Evolutionary conservation across 768 basidiomycete genomes (phyloP), one percentile per base, ranked within the genome.

Genomic region (Polyporus arcularius): DNA sequence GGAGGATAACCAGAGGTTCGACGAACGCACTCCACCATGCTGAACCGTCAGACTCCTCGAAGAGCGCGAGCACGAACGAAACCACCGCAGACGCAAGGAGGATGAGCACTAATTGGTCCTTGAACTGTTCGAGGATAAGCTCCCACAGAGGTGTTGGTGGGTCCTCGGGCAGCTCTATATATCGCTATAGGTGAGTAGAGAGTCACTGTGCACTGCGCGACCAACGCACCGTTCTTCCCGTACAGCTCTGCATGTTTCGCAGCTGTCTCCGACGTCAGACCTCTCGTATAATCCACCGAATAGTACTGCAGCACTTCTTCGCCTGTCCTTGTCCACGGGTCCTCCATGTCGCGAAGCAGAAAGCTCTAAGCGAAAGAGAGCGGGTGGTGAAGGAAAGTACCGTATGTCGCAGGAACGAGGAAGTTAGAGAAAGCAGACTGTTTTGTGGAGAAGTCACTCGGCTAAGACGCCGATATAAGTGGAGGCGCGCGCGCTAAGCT

Each of bases 31-130:
- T 88, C 66, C 85, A 82, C 62, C 87, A 79, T 58, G 80, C 81
- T 58, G 87, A 79, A 52, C 85, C 86, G 12, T 85, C 81, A 1
- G 85, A 79, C 59, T 90, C 86, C 70, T 99, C 96, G 58, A 98
- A 79, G 35, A 96, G 74, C 8, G 96, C 96, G 42, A 99, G 80
- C 14, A 96, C 79, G 74, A 99, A 96, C 10, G 96, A 98, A 66
- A 98, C 82, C 47, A 92, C 87, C 12, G 96, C 96, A 1, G 95
- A 97, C 2, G 84, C 95, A 48, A 99, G 88, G 38, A 99, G 84
- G 71, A 99, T 98, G 64, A 99, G 88, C 43, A 99, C 96, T 31
- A 99, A 85, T 75, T 97, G 94, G 77, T 99, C 96, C 80, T 98
- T 90, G 82, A 99, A 99, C 76, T 99, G 96, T 67, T 97, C 95